Evolutionary conservation across 116 monocot genomes (phyloP).

Genomic region (Iris pallida): DNA sequence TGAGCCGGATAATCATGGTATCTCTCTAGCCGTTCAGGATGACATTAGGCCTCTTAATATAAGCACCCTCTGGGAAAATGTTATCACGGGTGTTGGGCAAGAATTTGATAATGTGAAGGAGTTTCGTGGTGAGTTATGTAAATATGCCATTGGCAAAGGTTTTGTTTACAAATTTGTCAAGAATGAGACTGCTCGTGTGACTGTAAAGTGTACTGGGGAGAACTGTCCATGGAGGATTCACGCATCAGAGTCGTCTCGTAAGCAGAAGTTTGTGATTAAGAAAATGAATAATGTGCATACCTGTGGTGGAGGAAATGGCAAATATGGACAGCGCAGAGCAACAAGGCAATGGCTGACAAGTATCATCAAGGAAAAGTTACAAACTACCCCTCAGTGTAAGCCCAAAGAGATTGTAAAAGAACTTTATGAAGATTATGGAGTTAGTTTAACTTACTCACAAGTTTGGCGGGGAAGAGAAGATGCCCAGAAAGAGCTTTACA

Average conservation of each 20-base stretch:
- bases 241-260: slow-evolving; percentile 37
- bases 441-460: slow-evolving; percentile 29
- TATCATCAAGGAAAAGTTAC: slow-evolving; percentile 33
- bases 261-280: slow-evolving; percentile 48
- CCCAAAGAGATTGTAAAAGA: slow-evolving; percentile 32
- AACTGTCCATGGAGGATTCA: slow-evolving; percentile 37
- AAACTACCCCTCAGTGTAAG: slow-evolving; percentile 17
- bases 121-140: slow-evolving; percentile 36
- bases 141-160: slow-evolving; percentile 42
- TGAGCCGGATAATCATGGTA: slow-evolving; percentile 17
- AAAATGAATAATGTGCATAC: slow-evolving; percentile 44
- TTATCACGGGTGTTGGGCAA: slow-evolving; percentile 38
- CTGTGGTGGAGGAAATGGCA: slow-evolving; percentile 39
- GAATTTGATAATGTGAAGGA: slow-evolving; percentile 46
- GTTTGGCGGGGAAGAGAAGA: slow-evolving; percentile 31
- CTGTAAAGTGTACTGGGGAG: slow-evolving; percentile 28
- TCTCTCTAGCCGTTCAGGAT: slow-evolving; percentile 4
- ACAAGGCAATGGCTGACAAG: slow-evolving; percentile 33
- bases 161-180: slow-evolving; percentile 39
- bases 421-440: slow-evolving; percentile 32
- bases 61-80: slow-evolving; percentile 25
- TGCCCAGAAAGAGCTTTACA: slow-evolving; percentile 34
- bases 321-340: slow-evolving; percentile 27
- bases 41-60: slow-evolving; percentile 4
- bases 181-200: slow-evolving; percentile 37